phyloP scores from a whole-genome alignment of 2,329 filamentous ascomycete genomes.

The Pseudofabraea citricarpa region DNA sequence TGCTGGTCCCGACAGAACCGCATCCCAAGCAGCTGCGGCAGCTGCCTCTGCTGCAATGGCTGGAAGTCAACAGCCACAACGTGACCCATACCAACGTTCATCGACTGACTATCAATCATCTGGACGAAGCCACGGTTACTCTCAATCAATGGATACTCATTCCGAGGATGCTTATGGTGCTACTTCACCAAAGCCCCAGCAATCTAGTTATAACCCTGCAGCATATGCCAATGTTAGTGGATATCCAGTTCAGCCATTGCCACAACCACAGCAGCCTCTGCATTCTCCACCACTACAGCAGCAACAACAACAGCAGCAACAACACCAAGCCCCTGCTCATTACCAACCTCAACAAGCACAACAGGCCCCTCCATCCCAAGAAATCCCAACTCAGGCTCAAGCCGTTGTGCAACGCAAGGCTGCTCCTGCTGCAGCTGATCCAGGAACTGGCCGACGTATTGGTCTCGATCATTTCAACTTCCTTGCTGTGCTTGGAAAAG shows the following conservation, averaged over 20 bases:
- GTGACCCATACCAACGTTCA: conserved; percentile 22
- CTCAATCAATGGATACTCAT: conserved; percentile 7
- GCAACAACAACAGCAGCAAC: conserved; percentile 15
- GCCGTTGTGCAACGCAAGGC: conserved; percentile 19
- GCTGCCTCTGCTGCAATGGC: conserved; percentile 57
- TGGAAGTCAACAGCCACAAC: conserved; percentile 26
- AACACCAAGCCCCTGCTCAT: conserved; percentile 17
- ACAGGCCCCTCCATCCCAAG: conserved; percentile 22
- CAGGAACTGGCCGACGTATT: conserved; percentile 77
- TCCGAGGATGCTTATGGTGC: conserved; percentile 15
- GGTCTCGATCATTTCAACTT: conserved; percentile 99
- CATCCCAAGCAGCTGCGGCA: conserved; percentile 47
- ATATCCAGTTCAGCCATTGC: conserved; percentile 39
- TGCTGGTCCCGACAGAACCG: conserved; percentile 45
- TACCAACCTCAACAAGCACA: conserved; percentile 27
- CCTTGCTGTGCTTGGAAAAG: conserved; percentile 94
- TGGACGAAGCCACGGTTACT: conserved; percentile 12
- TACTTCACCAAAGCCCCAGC: conserved; percentile 34
- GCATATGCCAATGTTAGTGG: conserved; percentile 64
- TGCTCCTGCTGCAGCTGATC: conserved; percentile 35
- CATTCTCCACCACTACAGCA: conserved; percentile 23
- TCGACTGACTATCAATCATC: conserved; percentile 22
- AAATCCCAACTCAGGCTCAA: conserved; percentile 20
- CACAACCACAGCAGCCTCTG: conserved; percentile 34
- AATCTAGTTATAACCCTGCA: conserved; percentile 71